Conservation (phyloP, 2,329 filamentous ascomycete species). For the Pezicula radicicola region DNA sequence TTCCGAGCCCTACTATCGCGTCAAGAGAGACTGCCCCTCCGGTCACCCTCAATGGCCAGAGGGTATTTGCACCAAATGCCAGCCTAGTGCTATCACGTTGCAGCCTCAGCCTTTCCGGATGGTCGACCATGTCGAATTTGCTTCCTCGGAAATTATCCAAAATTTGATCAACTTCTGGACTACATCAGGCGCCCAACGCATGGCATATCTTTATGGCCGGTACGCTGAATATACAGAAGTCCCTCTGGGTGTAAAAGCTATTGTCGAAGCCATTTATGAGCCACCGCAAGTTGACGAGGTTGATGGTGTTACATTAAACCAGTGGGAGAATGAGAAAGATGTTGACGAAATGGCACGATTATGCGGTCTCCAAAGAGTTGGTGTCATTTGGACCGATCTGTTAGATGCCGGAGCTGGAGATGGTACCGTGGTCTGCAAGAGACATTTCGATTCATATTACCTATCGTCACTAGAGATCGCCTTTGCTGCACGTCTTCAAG, state of each 20-base stretch:
- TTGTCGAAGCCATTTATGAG: conserved; percentile 97
- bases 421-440: conserved; percentile 88
- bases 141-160: conserved; percentile 79
- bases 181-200: conserved; percentile 74
- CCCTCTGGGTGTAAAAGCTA: conserved; percentile 88
- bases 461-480: conserved; percentile 88
- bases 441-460: conserved; percentile 89
- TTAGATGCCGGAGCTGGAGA: conserved; percentile 77
- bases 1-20: conserved; percentile 87
- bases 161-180: conserved; percentile 92
- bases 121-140: conserved; percentile 98
- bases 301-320: conserved; percentile 80
- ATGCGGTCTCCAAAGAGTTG: conserved; percentile 85
- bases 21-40: conserved; percentile 84
- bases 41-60: conserved; percentile 93
- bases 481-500: conserved; percentile 85
- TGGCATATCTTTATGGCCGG: conserved; percentile 88
- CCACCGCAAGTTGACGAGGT: conserved; percentile 86
- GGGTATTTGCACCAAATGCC: conserved; percentile 97
- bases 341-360: conserved; percentile 76
- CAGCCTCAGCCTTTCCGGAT: conserved; percentile 93
- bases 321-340: conserved; percentile 82
- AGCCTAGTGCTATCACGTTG: conserved; percentile 92
- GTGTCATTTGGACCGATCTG: conserved; percentile 93
- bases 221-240: conserved; percentile 92